A percentile compares a stretch with the other conserved stretches of the same genome.
These are phyloP conservation scores for Mycocentrospora acerina DNA, from an alignment of 2,329 filamentous ascomycete genomes.

Conservation along the genomic window DNA sequence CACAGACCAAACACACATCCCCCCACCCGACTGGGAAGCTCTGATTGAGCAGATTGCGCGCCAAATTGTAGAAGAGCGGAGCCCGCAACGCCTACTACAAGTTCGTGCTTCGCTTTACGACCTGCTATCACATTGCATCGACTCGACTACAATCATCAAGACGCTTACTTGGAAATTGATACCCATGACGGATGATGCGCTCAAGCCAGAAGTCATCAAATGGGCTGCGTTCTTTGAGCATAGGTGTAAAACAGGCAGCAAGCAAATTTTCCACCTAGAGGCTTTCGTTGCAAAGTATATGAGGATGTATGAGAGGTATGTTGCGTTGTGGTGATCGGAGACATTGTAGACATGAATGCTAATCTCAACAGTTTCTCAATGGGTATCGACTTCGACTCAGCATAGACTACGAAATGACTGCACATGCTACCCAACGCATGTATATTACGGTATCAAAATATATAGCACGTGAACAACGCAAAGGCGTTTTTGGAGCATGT, in stretches of 20 bases:
- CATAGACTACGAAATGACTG: slow-evolving; percentile 4
- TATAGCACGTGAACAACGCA: slow-evolving; percentile 1
- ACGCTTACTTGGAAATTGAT: slow-evolving; percentile 93
- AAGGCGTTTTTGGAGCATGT: slow-evolving; percentile 20
- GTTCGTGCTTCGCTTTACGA: slow-evolving; percentile 96
- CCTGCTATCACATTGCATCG: slow-evolving; percentile 94
- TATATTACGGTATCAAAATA: too few relatives aligned
- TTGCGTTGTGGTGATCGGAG: neutral
- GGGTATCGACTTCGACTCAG: slow-evolving; percentile 62
- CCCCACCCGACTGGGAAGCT: slow-evolving; percentile 95
- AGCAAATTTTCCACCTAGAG: slow-evolving; percentile 97
- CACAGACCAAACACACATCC: slow-evolving; percentile 82
- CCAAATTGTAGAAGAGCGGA: slow-evolving; percentile 90
- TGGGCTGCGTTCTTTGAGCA: slow-evolving; percentile 99
- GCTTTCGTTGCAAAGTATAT: slow-evolving; percentile 99
- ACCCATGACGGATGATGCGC: slow-evolving; percentile 77
- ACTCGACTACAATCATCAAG: slow-evolving; percentile 89
- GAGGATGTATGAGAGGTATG: slow-evolving; percentile 88
- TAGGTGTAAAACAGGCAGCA: slow-evolving; percentile 83
- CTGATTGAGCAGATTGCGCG: slow-evolving; percentile 86
- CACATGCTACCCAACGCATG: neutral
- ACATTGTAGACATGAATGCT: slow-evolving; percentile 1
- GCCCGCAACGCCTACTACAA: slow-evolving; percentile 82
- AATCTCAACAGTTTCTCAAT: slow-evolving; percentile 58
- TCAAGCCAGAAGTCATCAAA: slow-evolving; percentile 90